phyloP scores from a whole-genome alignment of 2,329 filamentous ascomycete species.

The Aspergillus tamarii region DNA sequence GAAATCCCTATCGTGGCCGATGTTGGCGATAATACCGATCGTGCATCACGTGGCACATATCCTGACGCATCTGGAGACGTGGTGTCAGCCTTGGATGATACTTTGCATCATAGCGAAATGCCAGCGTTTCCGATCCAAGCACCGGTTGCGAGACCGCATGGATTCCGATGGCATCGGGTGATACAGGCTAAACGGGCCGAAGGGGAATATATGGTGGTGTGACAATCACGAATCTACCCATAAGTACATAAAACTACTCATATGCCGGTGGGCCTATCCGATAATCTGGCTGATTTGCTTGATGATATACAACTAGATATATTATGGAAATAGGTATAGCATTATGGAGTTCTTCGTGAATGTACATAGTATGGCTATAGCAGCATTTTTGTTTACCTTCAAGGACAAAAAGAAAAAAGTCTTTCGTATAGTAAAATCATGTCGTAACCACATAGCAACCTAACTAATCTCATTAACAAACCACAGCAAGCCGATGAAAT shows the following conservation, averaged over 20 bases:
- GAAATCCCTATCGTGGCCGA: slow-evolving; percentile 30
- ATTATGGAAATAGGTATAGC: background rate
- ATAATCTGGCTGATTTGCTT: background rate
- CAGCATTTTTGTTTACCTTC: background rate
- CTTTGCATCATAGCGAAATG: slow-evolving; percentile 16
- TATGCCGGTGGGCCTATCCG: background rate
- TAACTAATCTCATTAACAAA: background rate
- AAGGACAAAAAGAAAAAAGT: background rate
- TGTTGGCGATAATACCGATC: background rate
- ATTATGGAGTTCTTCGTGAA: background rate
- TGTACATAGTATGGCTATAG: background rate
- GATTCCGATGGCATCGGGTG: slow-evolving; percentile 42
- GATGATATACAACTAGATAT: slow-evolving; percentile 1
- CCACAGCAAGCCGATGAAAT: background rate
- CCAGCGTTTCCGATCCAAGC: background rate
- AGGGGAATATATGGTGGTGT: slow-evolving; percentile 46
- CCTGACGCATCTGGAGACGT: background rate
- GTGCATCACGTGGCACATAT: background rate
- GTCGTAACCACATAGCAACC: background rate
- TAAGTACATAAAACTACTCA: background rate
- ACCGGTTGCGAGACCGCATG: slow-evolving; percentile 21
- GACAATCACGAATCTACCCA: slow-evolving; percentile 11
- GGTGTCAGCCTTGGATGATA: slow-evolving; percentile 1
- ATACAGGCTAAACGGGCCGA: slow-evolving; percentile 42
- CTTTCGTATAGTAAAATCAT: background rate